These are phyloP conservation scores for Amaranthus tricolor DNA, from an alignment of 179 eudicot genomes.

Conservation along the genomic window DNA sequence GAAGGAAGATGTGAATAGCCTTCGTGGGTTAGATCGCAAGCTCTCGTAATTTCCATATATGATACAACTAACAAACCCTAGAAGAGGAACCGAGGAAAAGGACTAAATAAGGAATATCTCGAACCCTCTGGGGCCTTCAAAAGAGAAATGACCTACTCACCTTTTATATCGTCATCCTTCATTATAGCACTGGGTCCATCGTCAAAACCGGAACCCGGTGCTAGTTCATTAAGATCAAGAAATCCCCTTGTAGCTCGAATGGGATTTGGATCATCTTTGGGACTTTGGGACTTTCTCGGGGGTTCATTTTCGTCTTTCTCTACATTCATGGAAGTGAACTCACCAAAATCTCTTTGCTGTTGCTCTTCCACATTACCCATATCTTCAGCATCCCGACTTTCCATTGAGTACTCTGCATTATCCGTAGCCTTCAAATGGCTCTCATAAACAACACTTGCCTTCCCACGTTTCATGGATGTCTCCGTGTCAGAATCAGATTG, in stretches of 20 bases:
- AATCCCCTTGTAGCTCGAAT: conserved; percentile 49
- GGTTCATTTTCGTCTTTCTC: conserved; percentile 35
- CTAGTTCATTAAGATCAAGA: conserved; percentile 92
- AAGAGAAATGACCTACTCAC: conserved; percentile 14
- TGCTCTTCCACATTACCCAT: conserved; percentile 38
- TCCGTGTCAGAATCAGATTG: conserved; percentile 78
- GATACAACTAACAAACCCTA: conserved; percentile 14
- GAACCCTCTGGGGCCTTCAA: not conserved
- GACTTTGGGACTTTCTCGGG: conserved; percentile 32
- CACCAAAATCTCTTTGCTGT: conserved; percentile 34
- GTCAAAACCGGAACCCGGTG: conserved; percentile 85
- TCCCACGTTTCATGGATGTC: conserved; percentile 37
- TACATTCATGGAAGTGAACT: conserved; percentile 27
- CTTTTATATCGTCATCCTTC: conserved; percentile 47
- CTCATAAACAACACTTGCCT: conserved; percentile 32
- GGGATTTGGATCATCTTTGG: conserved; percentile 41
- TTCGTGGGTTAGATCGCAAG: not conserved
- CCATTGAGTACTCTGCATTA: conserved; percentile 47
- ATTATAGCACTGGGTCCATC: conserved; percentile 57
- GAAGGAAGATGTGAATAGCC: not conserved
- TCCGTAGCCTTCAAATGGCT: conserved; percentile 46
- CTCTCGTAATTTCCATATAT: conserved; percentile 21
- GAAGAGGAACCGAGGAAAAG: not conserved
- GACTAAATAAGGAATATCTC: not conserved
- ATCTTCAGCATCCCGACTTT: conserved; percentile 43